Evolutionary conservation across 345 rosid genomes (phyloP).

Genomic region (Pistacia integerrima): DNA sequence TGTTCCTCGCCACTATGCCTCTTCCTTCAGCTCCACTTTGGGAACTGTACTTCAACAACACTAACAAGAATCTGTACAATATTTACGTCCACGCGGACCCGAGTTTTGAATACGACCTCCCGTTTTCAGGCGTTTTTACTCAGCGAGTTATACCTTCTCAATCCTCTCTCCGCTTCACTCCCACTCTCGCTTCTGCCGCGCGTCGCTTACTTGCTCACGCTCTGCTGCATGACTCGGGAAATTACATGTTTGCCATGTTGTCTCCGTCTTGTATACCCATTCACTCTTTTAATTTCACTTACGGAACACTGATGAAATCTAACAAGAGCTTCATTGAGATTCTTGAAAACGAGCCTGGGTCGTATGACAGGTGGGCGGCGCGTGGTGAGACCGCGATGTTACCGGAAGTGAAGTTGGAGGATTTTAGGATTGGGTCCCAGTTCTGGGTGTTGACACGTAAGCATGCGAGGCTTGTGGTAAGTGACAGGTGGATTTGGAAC

Average conservation of each 20-base stretch:
- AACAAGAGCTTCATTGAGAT: conserved; percentile 73
- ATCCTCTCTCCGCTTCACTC: conserved; percentile 50
- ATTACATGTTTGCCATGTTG: conserved; percentile 67
- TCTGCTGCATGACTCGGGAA: conserved; percentile 55
- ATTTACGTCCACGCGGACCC: conserved; percentile 80
- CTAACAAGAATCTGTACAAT: conserved; percentile 44
- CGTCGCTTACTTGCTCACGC: conserved; percentile 71
- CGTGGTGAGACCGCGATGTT: conserved; percentile 74
- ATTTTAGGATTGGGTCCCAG: conserved; percentile 85
- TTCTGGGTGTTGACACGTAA: conserved; percentile 73
- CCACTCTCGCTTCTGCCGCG: conserved; percentile 70
- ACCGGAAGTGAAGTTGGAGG: conserved; percentile 67
- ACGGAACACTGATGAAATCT: conserved; percentile 40
- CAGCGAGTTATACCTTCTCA: conserved; percentile 58
- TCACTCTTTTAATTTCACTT: conserved; percentile 60
- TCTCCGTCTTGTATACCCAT: conserved; percentile 77
- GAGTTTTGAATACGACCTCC: conserved; percentile 36
- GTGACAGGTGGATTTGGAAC: conserved; percentile 57
- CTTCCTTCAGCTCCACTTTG: conserved; percentile 70
- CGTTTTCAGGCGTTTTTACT: conserved; percentile 59
- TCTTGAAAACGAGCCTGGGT: conserved; percentile 51
- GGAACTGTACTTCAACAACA: conserved; percentile 58
- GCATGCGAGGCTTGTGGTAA: conserved; percentile 67
- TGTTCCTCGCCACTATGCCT: conserved; percentile 67
- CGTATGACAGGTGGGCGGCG: conserved; percentile 74